phyloP scores from a whole-genome alignment of 305 asterid genomes.

The Fraxinus velutina region DNA sequence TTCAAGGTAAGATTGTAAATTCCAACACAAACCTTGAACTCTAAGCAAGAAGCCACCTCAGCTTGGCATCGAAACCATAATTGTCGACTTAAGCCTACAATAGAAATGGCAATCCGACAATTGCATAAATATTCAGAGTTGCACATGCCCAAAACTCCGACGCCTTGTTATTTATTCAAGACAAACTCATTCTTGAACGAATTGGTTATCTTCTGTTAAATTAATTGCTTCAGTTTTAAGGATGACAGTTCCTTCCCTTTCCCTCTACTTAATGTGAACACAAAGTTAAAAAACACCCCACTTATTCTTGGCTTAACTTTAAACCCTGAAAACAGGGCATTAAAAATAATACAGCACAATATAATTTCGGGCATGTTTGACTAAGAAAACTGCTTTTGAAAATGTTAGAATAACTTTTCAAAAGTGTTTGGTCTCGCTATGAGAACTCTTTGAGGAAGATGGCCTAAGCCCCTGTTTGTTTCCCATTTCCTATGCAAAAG shows the following conservation, averaged over 20 bases:
- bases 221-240: neutral
- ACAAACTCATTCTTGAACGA: neutral
- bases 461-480: neutral
- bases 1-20: too few relatives aligned
- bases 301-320: neutral
- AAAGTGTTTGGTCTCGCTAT: neutral
- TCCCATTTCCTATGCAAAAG: too few relatives aligned
- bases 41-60: neutral
- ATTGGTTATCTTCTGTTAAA: neutral
- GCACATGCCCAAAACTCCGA: neutral
- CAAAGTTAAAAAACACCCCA: neutral
- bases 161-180: neutral
- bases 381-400: neutral
- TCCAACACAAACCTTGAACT: neutral
- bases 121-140: neutral
- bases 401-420: neutral
- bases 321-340: neutral
- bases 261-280: neutral
- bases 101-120: neutral
- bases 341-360: neutral
- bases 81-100: neutral
- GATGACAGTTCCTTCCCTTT: neutral
- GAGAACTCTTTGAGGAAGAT: neutral
- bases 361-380: neutral
- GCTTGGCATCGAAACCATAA: neutral